phyloP scores from a whole-genome alignment of 1,284 basidiomycete genomes.

The Ganoderma meredithae region DNA sequence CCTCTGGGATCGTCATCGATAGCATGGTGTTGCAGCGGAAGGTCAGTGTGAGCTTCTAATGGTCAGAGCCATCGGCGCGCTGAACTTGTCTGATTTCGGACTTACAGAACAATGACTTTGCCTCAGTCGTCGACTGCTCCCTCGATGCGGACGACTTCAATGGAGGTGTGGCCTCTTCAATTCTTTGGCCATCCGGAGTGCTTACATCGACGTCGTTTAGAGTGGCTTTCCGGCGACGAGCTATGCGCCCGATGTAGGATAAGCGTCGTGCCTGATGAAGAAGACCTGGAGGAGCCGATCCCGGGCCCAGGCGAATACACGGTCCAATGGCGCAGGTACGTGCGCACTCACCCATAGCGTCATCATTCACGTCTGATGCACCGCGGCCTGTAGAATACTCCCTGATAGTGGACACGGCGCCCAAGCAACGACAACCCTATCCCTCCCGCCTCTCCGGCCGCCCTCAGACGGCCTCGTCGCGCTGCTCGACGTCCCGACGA shows the following conservation, averaged over 20 bases:
- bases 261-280: conserved; percentile 52
- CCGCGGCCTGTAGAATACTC: conserved; percentile 46
- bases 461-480: conserved; percentile 69
- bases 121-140: conserved; percentile 54
- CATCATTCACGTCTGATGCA: neutral
- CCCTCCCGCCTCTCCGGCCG: conserved; percentile 64
- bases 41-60: conserved; percentile 40
- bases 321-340: conserved; percentile 73
- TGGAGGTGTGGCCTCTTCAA: conserved; percentile 33
- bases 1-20: conserved; percentile 62
- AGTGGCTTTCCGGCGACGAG: conserved; percentile 69
- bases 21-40: conserved; percentile 53
- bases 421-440: conserved; percentile 55
- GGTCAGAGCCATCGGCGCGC: too few species aligned
- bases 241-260: conserved; percentile 65
- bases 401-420: conserved; percentile 52
- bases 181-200: neutral
- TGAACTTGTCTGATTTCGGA: neutral
- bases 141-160: conserved; percentile 47
- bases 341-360: neutral
- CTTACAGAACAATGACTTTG: conserved; percentile 52
- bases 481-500: conserved; percentile 65
- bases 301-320: conserved; percentile 64
- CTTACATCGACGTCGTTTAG: conserved; percentile 43
- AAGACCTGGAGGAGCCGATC: conserved; percentile 47